A percentile compares a stretch with the other conserved stretches of the same genome.
Conservation (phyloP, 2,329 filamentous ascomycete species). For the Phoma sp. region DNA sequence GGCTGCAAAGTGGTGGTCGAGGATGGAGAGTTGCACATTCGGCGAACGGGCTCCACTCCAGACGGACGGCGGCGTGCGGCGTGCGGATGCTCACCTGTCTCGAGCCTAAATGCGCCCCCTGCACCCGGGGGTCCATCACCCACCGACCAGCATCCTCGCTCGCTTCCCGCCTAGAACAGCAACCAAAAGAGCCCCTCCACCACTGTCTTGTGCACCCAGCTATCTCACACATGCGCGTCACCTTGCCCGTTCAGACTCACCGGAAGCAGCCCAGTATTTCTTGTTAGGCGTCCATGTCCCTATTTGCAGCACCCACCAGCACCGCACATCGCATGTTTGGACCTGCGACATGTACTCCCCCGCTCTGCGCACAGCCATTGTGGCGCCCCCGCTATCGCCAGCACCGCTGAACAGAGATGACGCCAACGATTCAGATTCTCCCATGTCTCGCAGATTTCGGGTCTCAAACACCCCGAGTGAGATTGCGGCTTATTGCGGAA, state of each 20-base stretch:
- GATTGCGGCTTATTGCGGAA: neutral
- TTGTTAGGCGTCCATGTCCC: neutral
- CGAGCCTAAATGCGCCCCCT: conserved; percentile 25
- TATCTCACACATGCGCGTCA: conserved; percentile 9
- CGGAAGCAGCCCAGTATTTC: conserved; percentile 5
- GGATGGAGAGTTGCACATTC: conserved; percentile 6
- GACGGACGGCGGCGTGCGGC: too few species aligned
- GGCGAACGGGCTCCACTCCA: conserved; percentile 27
- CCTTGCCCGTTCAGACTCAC: conserved; percentile 2
- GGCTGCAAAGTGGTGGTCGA: conserved; percentile 12
- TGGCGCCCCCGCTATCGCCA: conserved; percentile 4
- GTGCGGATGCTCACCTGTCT: conserved; percentile 16
- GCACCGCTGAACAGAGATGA: conserved; percentile 1
- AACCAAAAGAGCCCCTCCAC: conserved; percentile 14
- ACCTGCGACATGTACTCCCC: conserved; percentile 9
- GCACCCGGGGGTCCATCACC: conserved; percentile 11
- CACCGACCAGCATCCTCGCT: conserved; percentile 5
- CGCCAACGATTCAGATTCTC: neutral
- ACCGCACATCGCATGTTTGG: conserved; percentile 3
- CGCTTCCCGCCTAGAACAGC: conserved; percentile 22
- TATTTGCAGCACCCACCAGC: neutral
- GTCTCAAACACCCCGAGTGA: neutral
- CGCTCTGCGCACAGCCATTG: conserved; percentile 8
- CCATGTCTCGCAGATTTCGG: conserved; percentile 1
- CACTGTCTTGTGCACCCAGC: neutral